Evolutionary conservation across 257 asterid species (phyloP), one percentile per base, ranked within the genome.

Genomic region (Scutellaria galericulata): DNA sequence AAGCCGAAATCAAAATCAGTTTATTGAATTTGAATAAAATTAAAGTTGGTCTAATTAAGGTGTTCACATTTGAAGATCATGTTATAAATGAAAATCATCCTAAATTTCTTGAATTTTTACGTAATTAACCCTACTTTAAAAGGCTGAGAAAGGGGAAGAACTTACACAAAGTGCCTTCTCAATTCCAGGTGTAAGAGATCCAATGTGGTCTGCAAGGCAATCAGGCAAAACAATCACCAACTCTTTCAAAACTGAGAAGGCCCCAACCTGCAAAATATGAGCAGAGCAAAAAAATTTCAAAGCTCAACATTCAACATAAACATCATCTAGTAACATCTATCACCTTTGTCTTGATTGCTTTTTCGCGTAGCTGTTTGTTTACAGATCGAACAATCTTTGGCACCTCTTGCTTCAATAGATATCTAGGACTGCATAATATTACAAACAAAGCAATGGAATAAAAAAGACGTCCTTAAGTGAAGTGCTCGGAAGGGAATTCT

Each of bases 201-300:
- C 99, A 85, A 95, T 87, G 80, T 95, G 98, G 75, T 92, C 98
- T 11, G 98, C 92, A 58, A 95, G 97, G 85, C 99, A 95, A 81
- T 95, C 99, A 75, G 99, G 99, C 75, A 95, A 88, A 70, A 95
- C 98, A 53, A 89, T 86, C 70, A 95, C 98, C 50, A 92, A 85
- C 78, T 95, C 98, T 78, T 92, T 95, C 83, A 95, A 76, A 75
- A 95, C 96, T 10, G 97, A 90, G 85, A 95, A 95, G 14, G 96
- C 98, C 69, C 99, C 99, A 72, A 95, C 98, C 99, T 95, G 86
- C 44, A 70, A 68, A 75, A 69, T 65, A 73, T 31, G 39, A 75
- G 54, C 39, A 74, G 40, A 62, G 39, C 27, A 59, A 52, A 60
- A 48, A 66, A 66, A 18, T 59, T 60, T 41, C 53, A 70, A 65